Base-by-base conservation (phyloP, 2,329 filamentous ascomycete species). In the Endocalyx cinctus region DNA sequence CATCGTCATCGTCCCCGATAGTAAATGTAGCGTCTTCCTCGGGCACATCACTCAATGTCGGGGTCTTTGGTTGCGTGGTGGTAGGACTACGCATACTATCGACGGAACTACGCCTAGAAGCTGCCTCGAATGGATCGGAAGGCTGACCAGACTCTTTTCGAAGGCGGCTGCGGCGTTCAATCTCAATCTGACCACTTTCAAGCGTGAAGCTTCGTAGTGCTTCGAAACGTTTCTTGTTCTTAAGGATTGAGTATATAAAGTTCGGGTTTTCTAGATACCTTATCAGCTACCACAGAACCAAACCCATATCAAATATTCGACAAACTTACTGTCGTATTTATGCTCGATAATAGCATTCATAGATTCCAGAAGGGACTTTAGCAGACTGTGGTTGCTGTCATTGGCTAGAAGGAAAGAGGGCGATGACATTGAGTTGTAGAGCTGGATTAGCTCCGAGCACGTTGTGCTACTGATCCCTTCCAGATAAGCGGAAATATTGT, bases 371-470 rank as follows among this genome's bases (percentile, higher is more conserved):
- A 97, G 63, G 0, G 88, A 89, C 30, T 79, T 75, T 6, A 98
- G 69, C 5, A 97, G 74, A 19, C 70, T 67, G 54, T 97, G 86
- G 46, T 98, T 98, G 23, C 77, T 84, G 38, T 98, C 92, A 49
- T 95, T 97, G 6, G 87, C 87, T 13, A 97, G 69, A 8, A 98
- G 66, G 56, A 97, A 98, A 19, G 85, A 87, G 0, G 92, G 90
- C 0, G 88, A 86, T 7, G 90, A 94, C 85, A 97, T 94, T 20
- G 86, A 92, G 5, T 80, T 78, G 56, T 94, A 94, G 1, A 97
- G 69, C 49, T 96, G 88, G 46, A 97, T 70, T 18, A 97, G 66
- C 56, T 88, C 94, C 2, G 82, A 79, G 54, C 86, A 85, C 12
- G 87, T 81, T 4, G 80, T 74, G 4, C 79, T 69, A 31, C 84